phyloP scores from a whole-genome alignment of 192 early-diverging fungal species.

The Coemansia sp. region DNA sequence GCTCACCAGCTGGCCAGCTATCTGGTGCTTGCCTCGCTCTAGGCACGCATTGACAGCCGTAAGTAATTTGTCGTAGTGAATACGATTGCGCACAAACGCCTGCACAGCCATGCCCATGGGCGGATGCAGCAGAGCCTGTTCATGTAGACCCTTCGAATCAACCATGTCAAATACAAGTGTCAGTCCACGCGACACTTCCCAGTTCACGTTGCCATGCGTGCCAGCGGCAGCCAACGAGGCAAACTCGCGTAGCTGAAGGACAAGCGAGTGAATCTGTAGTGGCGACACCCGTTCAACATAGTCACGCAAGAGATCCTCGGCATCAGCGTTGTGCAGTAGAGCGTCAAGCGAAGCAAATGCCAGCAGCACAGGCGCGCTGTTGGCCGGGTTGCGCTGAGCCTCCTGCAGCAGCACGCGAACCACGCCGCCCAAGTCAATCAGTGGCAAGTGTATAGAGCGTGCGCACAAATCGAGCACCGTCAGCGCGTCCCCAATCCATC shows the following conservation, averaged over 20 bases:
- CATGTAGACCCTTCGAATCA: slow-evolving; percentile 18
- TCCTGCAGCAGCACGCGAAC: slow-evolving; percentile 7
- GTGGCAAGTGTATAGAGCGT: slow-evolving; percentile 26
- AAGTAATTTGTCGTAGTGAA: slow-evolving; percentile 29
- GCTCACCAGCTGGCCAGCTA: slow-evolving; percentile 34
- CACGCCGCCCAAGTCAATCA: slow-evolving; percentile 12
- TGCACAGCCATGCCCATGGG: slow-evolving; percentile 21
- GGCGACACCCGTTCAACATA: slow-evolving; percentile 13
- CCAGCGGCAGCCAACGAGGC: neutral
- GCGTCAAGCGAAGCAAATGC: slow-evolving; percentile 28
- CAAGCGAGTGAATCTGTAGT: slow-evolving; percentile 8
- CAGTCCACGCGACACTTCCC: slow-evolving; percentile 23
- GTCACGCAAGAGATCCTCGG: slow-evolving; percentile 2
- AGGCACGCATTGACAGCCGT: slow-evolving; percentile 28
- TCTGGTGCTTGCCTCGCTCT: slow-evolving; percentile 26
- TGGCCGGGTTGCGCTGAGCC: neutral
- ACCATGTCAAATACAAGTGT: slow-evolving; percentile 34
- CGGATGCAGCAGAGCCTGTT: slow-evolving; percentile 31
- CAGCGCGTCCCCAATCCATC: slow-evolving; percentile 19
- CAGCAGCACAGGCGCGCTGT: slow-evolving; percentile 5
- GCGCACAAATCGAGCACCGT: slow-evolving; percentile 31
- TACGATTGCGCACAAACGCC: slow-evolving; percentile 46
- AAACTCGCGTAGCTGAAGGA: slow-evolving; percentile 23
- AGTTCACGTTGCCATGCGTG: slow-evolving; percentile 23
- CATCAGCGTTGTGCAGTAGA: slow-evolving; percentile 1